These are phyloP conservation scores for Albugo candida DNA, from an alignment of 352 stramenopile genomes.

Conservation along the genomic window DNA sequence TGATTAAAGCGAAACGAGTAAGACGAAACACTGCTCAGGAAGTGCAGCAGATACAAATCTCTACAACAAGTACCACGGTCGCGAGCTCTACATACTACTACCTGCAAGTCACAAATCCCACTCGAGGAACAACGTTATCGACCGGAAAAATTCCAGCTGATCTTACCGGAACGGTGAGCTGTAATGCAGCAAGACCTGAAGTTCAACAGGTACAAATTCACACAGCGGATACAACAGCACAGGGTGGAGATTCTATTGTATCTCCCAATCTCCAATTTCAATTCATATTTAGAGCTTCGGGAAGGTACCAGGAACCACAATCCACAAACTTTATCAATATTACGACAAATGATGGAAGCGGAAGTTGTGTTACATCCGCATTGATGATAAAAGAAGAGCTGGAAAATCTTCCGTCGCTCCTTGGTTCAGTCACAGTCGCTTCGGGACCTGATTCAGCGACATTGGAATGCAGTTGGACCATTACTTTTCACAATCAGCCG, in stretches of 20 bases:
- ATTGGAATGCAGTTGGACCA: slow-evolving; percentile 65
- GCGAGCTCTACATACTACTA: slow-evolving; percentile 18
- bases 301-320: slow-evolving; percentile 39
- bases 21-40: slow-evolving; percentile 32
- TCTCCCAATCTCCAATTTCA: slow-evolving; percentile 72
- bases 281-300: slow-evolving; percentile 68
- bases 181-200: slow-evolving; percentile 40
- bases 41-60: slow-evolving; percentile 40
- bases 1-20: slow-evolving; percentile 21
- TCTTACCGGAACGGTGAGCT: slow-evolving; percentile 34
- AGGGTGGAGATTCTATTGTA: slow-evolving; percentile 78
- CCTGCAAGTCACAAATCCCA: slow-evolving; percentile 18
- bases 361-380: slow-evolving; percentile 63
- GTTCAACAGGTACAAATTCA: slow-evolving; percentile 82
- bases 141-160: slow-evolving; percentile 77
- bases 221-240: slow-evolving; percentile 78
- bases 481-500: slow-evolving; percentile 79
- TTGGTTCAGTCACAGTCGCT: slow-evolving; percentile 27
- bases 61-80: slow-evolving; percentile 21
- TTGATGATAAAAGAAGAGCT: slow-evolving; percentile 28
- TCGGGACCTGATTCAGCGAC: slow-evolving; percentile 23
- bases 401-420: slow-evolving; percentile 17
- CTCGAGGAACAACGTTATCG: slow-evolving; percentile 17
- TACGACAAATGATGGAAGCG: slow-evolving; percentile 38
- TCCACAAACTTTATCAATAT: slow-evolving; percentile 26